phyloP scores from a whole-genome alignment of 768 basidiomycete species.

The Suillus weaverae region DNA sequence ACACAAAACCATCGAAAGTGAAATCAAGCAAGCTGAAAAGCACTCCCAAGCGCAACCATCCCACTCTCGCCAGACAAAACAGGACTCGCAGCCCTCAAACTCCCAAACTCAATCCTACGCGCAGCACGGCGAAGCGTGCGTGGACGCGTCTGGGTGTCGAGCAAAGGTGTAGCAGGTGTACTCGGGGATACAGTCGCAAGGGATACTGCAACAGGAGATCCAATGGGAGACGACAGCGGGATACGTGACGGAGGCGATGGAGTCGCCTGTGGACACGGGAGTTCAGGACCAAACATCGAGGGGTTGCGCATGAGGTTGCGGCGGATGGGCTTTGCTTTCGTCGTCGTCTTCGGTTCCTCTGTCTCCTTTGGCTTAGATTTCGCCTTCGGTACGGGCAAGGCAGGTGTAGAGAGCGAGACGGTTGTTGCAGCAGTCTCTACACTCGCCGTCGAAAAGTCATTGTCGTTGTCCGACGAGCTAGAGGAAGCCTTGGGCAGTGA shows the following conservation, averaged over 20 bases:
- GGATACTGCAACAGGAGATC: constrained; percentile 7
- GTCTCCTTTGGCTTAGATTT: constrained; percentile 17
- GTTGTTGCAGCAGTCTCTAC: constrained; percentile 32
- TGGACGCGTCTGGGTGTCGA: constrained; percentile 15
- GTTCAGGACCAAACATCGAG: constrained; percentile 66
- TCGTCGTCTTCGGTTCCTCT: constrained; percentile 9
- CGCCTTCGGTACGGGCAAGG: constrained; percentile 19
- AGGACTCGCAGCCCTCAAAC: constrained; percentile 41
- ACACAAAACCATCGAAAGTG: neutral
- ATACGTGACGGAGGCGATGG: constrained; percentile 32
- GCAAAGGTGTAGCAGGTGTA: constrained; percentile 12
- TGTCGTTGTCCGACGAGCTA: constrained; percentile 30
- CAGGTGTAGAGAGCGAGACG: constrained; percentile 21
- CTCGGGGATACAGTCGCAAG: constrained; percentile 12
- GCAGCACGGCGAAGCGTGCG: constrained; percentile 38
- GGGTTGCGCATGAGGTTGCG: constrained; percentile 58
- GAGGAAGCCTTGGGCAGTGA: constrained; percentile 28
- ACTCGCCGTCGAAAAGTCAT: constrained; percentile 33
- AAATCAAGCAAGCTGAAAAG: constrained; percentile 62
- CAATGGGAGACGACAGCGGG: constrained; percentile 27
- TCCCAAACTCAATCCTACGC: constrained; percentile 69
- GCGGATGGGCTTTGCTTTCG: constrained; percentile 32
- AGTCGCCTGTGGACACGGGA: constrained; percentile 46
- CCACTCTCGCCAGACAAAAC: constrained; percentile 32
- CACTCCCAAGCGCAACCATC: constrained; percentile 57